These are phyloP conservation scores for Vitis riparia DNA, from an alignment of 164 flowering plant genomes.

Conservation along the genomic window DNA sequence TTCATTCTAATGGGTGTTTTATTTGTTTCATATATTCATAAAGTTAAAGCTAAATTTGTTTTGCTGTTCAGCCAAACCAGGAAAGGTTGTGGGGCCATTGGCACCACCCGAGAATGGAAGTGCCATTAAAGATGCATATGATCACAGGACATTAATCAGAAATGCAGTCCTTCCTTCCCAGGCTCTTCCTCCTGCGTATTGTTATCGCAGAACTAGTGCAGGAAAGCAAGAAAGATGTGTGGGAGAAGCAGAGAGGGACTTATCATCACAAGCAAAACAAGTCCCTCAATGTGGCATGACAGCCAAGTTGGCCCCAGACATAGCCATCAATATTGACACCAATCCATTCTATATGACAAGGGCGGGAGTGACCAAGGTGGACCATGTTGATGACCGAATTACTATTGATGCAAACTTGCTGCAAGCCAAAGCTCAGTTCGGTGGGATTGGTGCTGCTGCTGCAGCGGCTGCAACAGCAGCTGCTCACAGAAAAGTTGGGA, in stretches of 20 bases:
- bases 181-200: slow-evolving; percentile 40
- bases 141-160: slow-evolving; percentile 46
- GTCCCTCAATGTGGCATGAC: slow-evolving; percentile 41
- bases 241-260: slow-evolving; percentile 29
- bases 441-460: slow-evolving; percentile 42
- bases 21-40: neutral
- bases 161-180: slow-evolving; percentile 46
- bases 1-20: neutral
- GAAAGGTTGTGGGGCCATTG: slow-evolving; percentile 62
- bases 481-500: slow-evolving; percentile 61
- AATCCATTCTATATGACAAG: slow-evolving; percentile 55
- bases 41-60: slow-evolving; percentile 1
- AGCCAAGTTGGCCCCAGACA: slow-evolving; percentile 58
- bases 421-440: slow-evolving; percentile 59
- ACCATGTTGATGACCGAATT: slow-evolving; percentile 35
- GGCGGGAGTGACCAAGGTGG: slow-evolving; percentile 35
- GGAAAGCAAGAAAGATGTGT: slow-evolving; percentile 40
- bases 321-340: slow-evolving; percentile 61
- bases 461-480: slow-evolving; percentile 42
- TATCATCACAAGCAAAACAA: slow-evolving; percentile 36
- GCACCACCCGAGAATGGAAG: slow-evolving; percentile 49
- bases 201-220: slow-evolving; percentile 30
- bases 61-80: slow-evolving; percentile 57
- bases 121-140: slow-evolving; percentile 45
- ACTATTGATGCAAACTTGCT: slow-evolving; percentile 53